phyloP scores from a whole-genome alignment of 2,329 filamentous ascomycete genomes.

The Paramyrothecium sp. region DNA sequence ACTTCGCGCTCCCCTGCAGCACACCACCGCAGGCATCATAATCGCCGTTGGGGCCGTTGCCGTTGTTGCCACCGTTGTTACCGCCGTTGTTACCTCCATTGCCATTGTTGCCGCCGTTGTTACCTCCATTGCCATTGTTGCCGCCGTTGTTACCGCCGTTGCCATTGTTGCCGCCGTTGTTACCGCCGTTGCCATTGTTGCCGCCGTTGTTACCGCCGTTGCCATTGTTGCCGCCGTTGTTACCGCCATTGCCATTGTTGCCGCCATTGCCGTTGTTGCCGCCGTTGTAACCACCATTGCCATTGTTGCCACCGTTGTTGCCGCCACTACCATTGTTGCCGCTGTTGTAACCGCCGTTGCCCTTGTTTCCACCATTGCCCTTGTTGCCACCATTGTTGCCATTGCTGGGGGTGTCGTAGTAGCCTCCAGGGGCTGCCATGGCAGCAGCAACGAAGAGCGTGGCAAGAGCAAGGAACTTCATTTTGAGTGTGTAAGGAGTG shows the following conservation, averaged over 20 bases:
- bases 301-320: not conserved
- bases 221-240: not conserved
- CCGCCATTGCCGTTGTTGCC: not conserved
- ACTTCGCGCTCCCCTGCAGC: too few relatives aligned
- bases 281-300: not conserved
- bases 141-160: not conserved
- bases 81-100: too few relatives aligned
- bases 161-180: not conserved
- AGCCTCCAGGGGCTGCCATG: slow-evolving; percentile 1
- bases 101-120: too few relatives aligned
- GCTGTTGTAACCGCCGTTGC: not conserved
- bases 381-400: not conserved
- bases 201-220: not conserved
- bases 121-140: too few relatives aligned
- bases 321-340: too few relatives aligned
- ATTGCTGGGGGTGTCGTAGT: not conserved
- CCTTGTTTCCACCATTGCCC: not conserved
- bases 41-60: not conserved
- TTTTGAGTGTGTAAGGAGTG: slow-evolving; percentile 6
- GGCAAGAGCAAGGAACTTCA: slow-evolving; percentile 15
- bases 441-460: slow-evolving; percentile 9
- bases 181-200: not conserved
- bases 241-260: not conserved
- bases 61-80: too few relatives aligned
- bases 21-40: not conserved